Evolutionary conservation across 139 green algal genomes (phyloP).

Genomic region (Limnomonas spitsbergensis): DNA sequence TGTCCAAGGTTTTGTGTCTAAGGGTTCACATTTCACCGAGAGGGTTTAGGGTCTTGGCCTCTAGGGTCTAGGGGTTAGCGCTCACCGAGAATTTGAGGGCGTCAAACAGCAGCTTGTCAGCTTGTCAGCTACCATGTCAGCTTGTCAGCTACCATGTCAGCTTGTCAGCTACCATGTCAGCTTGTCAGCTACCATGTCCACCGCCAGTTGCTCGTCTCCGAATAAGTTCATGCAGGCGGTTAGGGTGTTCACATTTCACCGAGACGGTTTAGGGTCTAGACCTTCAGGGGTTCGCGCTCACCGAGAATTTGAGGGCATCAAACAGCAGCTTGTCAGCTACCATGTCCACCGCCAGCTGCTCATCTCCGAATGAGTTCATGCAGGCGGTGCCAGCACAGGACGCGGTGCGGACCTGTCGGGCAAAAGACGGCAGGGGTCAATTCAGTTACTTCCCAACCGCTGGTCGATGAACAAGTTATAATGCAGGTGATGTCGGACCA

Average conservation of each 20-base stretch:
- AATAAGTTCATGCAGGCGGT: slow-evolving; percentile 92
- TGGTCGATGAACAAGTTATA: no score
- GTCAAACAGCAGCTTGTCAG: slow-evolving; percentile 94
- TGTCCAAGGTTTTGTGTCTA: no score
- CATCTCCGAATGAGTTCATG: slow-evolving; percentile 93
- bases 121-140: no score
- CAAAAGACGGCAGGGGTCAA: slow-evolving; percentile 1
- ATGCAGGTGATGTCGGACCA: neutral
- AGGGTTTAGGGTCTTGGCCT: no score
- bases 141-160: no score
- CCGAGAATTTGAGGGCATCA: slow-evolving; percentile 81
- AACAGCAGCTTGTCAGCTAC: slow-evolving; percentile 93
- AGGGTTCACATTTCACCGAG: no score
- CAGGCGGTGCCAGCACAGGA: slow-evolving; percentile 82
- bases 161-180: no score
- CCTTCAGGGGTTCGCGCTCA: no score
- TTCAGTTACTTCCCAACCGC: no score
- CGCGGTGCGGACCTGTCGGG: slow-evolving; percentile 76
- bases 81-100: slow-evolving; percentile 77
- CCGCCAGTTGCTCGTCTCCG: slow-evolving; percentile 90
- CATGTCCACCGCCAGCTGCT: slow-evolving; percentile 92
- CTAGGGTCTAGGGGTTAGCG: no score
- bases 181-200: slow-evolving; percentile 91
- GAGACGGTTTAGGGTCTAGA: no score
- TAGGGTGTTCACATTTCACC: no score